A percentile compares a stretch with the other conserved stretches of the same genome.
These are phyloP conservation scores for Aspergillus intermedius DNA, from an alignment of 2,329 filamentous ascomycete genomes.

Conservation along the genomic window DNA sequence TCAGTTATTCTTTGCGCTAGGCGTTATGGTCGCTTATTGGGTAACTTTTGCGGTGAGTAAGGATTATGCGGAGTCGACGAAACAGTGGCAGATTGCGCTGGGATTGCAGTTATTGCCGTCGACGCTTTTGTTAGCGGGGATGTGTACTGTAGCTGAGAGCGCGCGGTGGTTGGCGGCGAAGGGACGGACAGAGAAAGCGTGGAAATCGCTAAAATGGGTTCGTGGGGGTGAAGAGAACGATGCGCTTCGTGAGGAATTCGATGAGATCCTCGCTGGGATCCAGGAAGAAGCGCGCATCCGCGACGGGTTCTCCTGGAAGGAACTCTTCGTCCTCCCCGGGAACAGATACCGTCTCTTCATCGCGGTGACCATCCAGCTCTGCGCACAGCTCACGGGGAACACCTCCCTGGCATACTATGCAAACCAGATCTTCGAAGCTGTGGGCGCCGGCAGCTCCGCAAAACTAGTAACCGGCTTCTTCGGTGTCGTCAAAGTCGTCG, in stretches of 20 bases:
- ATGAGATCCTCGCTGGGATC: slow-evolving; percentile 40
- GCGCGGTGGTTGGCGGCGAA: slow-evolving; percentile 44
- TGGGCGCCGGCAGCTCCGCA: slow-evolving; percentile 43
- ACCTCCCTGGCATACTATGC: slow-evolving; percentile 49
- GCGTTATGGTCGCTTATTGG: slow-evolving; percentile 37
- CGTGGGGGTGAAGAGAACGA: slow-evolving; percentile 41
- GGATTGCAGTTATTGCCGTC: slow-evolving; percentile 44
- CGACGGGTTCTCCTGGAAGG: slow-evolving; percentile 43
- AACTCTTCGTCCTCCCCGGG: slow-evolving; percentile 38
- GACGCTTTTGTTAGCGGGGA: slow-evolving; percentile 42
- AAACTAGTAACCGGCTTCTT: slow-evolving; percentile 50
- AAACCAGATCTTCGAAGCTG: slow-evolving; percentile 46
- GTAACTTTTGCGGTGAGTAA: slow-evolving; percentile 44
- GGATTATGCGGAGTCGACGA: slow-evolving; percentile 32
- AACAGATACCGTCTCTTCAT: slow-evolving; percentile 46
- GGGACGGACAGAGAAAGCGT: slow-evolving; percentile 41
- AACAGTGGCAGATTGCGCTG: slow-evolving; percentile 48
- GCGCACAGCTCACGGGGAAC: slow-evolving; percentile 46
- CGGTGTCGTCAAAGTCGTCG: slow-evolving; percentile 47
- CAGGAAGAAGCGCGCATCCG: slow-evolving; percentile 42
- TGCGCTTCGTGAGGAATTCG: slow-evolving; percentile 28
- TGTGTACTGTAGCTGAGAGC: slow-evolving; percentile 46
- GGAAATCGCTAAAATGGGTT: slow-evolving; percentile 47
- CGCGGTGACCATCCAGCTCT: slow-evolving; percentile 46
- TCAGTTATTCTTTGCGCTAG: slow-evolving; percentile 34